phyloP scores from a whole-genome alignment of 352 stramenopile species.

The Globisporangium apiculatum region DNA sequence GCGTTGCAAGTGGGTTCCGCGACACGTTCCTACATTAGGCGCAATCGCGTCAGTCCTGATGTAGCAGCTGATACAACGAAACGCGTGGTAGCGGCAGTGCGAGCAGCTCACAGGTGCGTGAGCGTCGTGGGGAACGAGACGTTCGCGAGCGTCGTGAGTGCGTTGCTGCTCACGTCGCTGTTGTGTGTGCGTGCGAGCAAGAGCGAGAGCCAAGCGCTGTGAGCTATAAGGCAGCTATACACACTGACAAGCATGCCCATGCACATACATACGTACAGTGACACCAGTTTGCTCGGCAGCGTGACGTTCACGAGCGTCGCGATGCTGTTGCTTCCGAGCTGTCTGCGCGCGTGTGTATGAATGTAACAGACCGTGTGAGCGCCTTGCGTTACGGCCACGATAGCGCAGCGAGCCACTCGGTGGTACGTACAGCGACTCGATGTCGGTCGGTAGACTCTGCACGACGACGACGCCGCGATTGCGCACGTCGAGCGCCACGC shows the following conservation, averaged over 20 bases:
- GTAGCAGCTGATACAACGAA: too few relatives aligned
- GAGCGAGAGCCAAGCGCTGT: background rate
- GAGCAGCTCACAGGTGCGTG: constrained; percentile 1
- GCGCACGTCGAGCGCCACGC: constrained; percentile 18
- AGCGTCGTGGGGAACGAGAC: constrained; percentile 2
- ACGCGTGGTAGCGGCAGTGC: background rate
- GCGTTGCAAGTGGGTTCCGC: constrained; percentile 22
- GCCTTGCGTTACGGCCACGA: too few relatives aligned
- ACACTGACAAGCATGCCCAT: too few relatives aligned
- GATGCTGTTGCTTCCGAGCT: constrained; percentile 32
- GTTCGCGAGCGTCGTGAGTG: constrained; percentile 3
- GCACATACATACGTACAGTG: constrained; percentile 16
- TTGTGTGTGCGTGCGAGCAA: background rate
- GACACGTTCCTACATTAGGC: constrained; percentile 23
- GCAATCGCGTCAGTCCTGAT: too few relatives aligned
- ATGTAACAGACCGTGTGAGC: background rate
- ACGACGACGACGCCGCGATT: constrained; percentile 21
- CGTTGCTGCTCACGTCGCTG: constrained; percentile 7
- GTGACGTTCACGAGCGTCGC: constrained; percentile 12
- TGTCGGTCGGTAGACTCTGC: constrained; percentile 21
- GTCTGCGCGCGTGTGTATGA: constrained; percentile 4
- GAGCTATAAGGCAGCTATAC: too few relatives aligned
- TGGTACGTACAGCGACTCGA: constrained; percentile 13
- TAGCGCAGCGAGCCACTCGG: background rate
- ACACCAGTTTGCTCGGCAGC: constrained; percentile 21